Evolutionary conservation across 495 filamentous ascomycete genomes (phyloP), one percentile per base, ranked within the genome.

Genomic region (Ascobolus immersus): DNA sequence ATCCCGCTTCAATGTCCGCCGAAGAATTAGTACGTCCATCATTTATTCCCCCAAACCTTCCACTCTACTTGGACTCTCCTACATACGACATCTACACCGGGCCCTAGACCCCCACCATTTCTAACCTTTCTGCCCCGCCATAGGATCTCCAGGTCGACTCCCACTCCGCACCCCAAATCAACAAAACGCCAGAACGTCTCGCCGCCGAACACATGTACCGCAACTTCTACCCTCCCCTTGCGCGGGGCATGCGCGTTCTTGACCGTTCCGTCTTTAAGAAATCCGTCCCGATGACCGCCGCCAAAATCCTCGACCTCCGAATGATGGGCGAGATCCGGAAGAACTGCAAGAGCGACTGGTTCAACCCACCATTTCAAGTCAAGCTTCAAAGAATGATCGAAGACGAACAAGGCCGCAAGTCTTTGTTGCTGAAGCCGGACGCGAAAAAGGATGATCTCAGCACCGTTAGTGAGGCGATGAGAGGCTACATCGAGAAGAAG

Each of bases 231-330:
- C 78, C 82, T 7, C 89, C 84, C 17, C 55, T 82, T 23, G 72
- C 82, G 47, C 78, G 78, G 44, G 68, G 73, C 12, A 77, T 77
- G 69, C 62, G 60, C 43, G 55, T 55, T 4, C 68, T 96, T 17
- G 84, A 96, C 55, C 69, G 79, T 19, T 60, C 73, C 11, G 71
- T 82, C 43, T 94, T 94, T 55, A 55, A 61, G 20, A 81, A 72
- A 46, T 72, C 57, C 1, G 46, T 92, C 24, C 65, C 71, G 11
- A 51, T 82, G 15, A 61, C 77, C 11, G 82, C 81, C n/a, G 86
- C 81, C 7, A 62, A 68, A 23, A 53, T 99, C 13, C 62, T 64
- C 38, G 70, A 90, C 41, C 57, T 55, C 21, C 69, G 63, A 24
- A 61, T 77, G 42, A 84, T 93, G 31, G 58, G 72, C 2, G 58